phyloP scores from a whole-genome alignment of 1,284 basidiomycete genomes.

The Boletus sp. region DNA sequence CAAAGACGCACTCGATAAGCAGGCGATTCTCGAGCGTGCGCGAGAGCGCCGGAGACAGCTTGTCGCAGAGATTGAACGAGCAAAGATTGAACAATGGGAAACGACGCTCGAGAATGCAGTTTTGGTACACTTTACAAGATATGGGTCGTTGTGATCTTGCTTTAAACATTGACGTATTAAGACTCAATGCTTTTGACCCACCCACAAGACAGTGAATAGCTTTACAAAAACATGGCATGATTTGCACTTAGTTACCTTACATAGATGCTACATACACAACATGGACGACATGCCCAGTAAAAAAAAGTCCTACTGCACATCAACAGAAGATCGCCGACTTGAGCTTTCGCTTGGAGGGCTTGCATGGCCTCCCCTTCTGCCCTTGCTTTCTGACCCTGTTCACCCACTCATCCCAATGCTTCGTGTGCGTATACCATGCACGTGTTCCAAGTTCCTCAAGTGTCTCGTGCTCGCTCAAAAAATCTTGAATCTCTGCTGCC shows the following conservation, averaged over 20 bases:
- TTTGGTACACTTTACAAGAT: conserved; percentile 49
- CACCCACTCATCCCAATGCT: conserved; percentile 25
- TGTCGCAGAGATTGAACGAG: conserved; percentile 51
- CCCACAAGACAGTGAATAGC: no score
- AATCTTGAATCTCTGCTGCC: conserved; percentile 28
- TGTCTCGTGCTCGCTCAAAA: conserved; percentile 22
- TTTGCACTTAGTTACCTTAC: conserved; percentile 18
- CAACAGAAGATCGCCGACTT: conserved; percentile 15
- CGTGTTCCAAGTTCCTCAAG: conserved; percentile 14
- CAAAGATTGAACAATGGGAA: conserved; percentile 69
- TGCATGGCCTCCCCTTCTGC: conserved; percentile 16
- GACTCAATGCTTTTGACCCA: no score
- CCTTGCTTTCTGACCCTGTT: conserved; percentile 6
- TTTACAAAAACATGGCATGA: neutral
- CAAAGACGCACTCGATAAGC: conserved; percentile 21
- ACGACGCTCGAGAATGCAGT: conserved; percentile 69
- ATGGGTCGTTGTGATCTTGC: conserved; percentile 19
- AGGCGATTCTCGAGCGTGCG: conserved; percentile 49
- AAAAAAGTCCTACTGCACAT: neutral
- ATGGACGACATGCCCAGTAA: conserved; percentile 2
- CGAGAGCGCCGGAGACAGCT: conserved; percentile 50
- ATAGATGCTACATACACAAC: conserved; percentile 21
- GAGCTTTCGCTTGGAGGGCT: conserved; percentile 14
- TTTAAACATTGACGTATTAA: neutral
- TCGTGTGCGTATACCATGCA: conserved; percentile 18